Evolutionary conservation across 2,329 filamentous ascomycete species (phyloP).

Genomic region (Aureobasidium mangrovei): DNA sequence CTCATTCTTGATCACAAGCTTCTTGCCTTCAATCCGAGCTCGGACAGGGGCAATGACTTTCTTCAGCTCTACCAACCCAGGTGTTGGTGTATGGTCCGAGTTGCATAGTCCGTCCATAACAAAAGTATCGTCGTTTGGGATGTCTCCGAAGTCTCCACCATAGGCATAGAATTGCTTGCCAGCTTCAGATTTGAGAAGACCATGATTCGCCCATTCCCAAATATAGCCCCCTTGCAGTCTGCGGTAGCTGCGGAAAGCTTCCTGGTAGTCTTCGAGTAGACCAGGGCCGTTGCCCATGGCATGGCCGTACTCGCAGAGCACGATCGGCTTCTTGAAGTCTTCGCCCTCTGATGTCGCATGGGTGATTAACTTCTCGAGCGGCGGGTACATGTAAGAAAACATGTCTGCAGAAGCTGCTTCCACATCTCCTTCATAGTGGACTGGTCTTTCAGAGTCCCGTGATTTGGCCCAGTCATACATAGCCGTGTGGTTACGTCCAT

Average conservation of each 20-base stretch:
- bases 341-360: constrained; percentile 34
- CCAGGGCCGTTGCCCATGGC: constrained; percentile 72
- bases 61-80: constrained; percentile 35
- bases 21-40: constrained; percentile 1
- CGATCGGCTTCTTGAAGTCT: constrained; percentile 42
- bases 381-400: constrained; percentile 60
- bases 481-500: constrained; percentile 56
- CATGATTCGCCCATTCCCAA: constrained; percentile 41
- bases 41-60: constrained; percentile 36
- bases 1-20: constrained; percentile 24
- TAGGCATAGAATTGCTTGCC: constrained; percentile 35
- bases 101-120: constrained; percentile 38
- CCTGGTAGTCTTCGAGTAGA: constrained; percentile 58
- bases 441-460: constrained; percentile 48
- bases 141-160: constrained; percentile 37
- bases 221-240: constrained; percentile 54
- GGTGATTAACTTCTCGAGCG: constrained; percentile 42
- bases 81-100: constrained; percentile 34
- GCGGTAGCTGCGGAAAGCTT: constrained; percentile 52
- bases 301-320: constrained; percentile 48
- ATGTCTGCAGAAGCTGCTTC: constrained; percentile 54
- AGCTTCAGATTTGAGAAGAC: constrained; percentile 32
- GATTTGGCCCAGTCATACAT: constrained; percentile 57
- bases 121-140: constrained; percentile 35
- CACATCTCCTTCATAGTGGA: constrained; percentile 60